phyloP scores from a whole-genome alignment of 2,329 filamentous ascomycete species.

The Calonectria honghensis region DNA sequence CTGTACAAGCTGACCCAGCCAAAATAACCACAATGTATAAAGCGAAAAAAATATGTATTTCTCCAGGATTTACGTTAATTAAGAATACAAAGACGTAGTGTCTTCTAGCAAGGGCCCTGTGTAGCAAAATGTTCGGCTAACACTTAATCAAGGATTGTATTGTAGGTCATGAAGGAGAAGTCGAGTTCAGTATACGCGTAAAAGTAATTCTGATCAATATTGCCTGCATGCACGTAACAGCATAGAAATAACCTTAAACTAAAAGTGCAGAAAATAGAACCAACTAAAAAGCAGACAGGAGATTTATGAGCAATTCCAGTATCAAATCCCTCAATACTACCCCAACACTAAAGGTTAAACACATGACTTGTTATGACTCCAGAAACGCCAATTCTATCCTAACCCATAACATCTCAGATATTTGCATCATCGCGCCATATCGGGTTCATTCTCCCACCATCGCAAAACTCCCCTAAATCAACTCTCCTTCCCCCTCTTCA shows the following conservation, averaged over 20 bases:
- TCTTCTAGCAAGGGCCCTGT: no score
- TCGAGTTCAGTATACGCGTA: background rate
- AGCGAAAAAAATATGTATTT: no score
- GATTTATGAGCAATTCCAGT: background rate
- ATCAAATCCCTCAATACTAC: background rate
- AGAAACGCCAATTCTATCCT: constrained; percentile 33
- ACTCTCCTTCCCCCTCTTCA: constrained; percentile 73
- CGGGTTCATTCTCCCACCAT: background rate
- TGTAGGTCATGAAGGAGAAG: background rate
- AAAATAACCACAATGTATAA: no score
- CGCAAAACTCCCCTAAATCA: constrained; percentile 60
- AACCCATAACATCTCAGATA: background rate
- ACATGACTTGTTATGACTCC: constrained; percentile 1
- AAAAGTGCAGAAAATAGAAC: background rate
- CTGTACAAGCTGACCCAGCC: no score
- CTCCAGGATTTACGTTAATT: no score
- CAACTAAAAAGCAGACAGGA: background rate
- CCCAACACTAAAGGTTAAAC: background rate
- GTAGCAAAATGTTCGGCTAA: no score
- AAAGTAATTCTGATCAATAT: background rate
- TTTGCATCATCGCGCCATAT: constrained; percentile 4
- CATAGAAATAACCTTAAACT: background rate
- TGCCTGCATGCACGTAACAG: background rate
- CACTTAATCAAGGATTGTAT: no score
- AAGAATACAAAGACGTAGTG: no score